A percentile compares a stretch with the other conserved stretches of the same genome.
Evolutionary conservation across 768 basidiomycete species (phyloP).

Genomic region (Termitomyces sp.): DNA sequence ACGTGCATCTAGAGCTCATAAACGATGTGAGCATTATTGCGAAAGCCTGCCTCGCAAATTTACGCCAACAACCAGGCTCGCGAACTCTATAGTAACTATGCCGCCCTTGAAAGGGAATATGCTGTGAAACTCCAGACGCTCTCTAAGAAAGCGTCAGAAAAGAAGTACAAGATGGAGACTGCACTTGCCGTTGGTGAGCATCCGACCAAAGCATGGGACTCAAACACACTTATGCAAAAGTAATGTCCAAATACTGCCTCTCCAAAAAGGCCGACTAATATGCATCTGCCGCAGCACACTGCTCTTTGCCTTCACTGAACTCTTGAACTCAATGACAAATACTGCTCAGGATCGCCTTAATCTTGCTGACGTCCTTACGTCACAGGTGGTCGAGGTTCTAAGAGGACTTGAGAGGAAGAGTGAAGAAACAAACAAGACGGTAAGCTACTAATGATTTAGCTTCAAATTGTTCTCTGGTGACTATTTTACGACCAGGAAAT

Average conservation of each 20-base stretch:
- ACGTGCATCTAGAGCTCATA: conserved; percentile 61
- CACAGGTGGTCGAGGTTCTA: conserved; percentile 62
- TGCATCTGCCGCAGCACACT: conserved; percentile 49
- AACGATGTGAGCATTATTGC: conserved; percentile 45
- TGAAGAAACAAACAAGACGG: conserved; percentile 69
- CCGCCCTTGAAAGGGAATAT: conserved; percentile 73
- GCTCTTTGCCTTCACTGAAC: conserved; percentile 62
- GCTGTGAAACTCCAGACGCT: conserved; percentile 64
- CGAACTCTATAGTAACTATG: conserved; percentile 65
- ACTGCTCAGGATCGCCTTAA: conserved; percentile 66
- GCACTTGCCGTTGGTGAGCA: conserved; percentile 59
- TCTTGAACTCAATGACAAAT: conserved; percentile 55
- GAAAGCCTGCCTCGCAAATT: not conserved
- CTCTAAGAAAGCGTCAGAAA: conserved; percentile 64
- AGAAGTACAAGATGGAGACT: conserved; percentile 55
- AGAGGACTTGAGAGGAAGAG: conserved; percentile 54
- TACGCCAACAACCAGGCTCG: conserved; percentile 47
- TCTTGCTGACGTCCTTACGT: conserved; percentile 55
- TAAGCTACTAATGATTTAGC: conserved; percentile 14
- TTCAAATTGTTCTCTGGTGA: conserved; percentile 5
- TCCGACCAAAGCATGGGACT: conserved; percentile 59
- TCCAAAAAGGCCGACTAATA: conserved; percentile 8
- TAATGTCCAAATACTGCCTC: conserved; percentile 6
- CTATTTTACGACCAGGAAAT: conserved; percentile 44
- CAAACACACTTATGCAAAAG: conserved; percentile 51